Base-by-base conservation (phyloP, 1,284 basidiomycete genomes). In the Ustilago vetiveriae region DNA sequence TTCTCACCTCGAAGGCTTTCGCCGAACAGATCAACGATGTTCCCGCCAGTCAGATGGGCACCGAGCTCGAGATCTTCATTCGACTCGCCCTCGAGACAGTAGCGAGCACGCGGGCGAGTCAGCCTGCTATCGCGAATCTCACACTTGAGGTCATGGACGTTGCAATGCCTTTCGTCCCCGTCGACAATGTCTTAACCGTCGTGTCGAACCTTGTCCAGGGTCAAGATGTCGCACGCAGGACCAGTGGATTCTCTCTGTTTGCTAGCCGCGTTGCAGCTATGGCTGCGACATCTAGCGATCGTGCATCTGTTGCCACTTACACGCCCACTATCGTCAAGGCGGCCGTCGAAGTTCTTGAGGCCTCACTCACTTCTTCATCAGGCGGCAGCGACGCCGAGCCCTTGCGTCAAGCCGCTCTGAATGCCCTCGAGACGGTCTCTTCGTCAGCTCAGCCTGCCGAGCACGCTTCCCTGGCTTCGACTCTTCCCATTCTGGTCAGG, bases 121-220 rank as follows among this genome's bases (percentile, higher is more conserved):
- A 66, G 30, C 48, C 68, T 21, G 24, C 46, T 4, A 57, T 71
- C 24, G 51, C 51, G 2, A 24, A 26, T n/a, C 55, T 66, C 29
- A 47, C 63, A 13, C 67, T 62, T n/a, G 57, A 67, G 38, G 63
- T 69, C 6, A 46, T 75, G 30, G 60, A 65, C 33, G 50, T 54
- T 21, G 69, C 67, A 21, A 71, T 79, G 66, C 70, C 67, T 1
- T 62, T 64, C 26, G 68, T 70, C 11, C 70, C 77, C 19, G 55
- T 75, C 40, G 51, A 49, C 36, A 59, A 67, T 22, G 62, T 76
- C 24, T 35, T 72, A 35, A 22, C 43, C 14, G 60, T 79, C 14
- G 70, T 71, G 30, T 47, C 53, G 4, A 46, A 39, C 17, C 60
- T 78, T 8, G 63, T 77, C 4, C 46, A 59, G 6, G 72, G 54